These are phyloP conservation scores for Agaricus sinodeliciosus DNA, from an alignment of 768 basidiomycete species.

Conservation along the genomic window DNA sequence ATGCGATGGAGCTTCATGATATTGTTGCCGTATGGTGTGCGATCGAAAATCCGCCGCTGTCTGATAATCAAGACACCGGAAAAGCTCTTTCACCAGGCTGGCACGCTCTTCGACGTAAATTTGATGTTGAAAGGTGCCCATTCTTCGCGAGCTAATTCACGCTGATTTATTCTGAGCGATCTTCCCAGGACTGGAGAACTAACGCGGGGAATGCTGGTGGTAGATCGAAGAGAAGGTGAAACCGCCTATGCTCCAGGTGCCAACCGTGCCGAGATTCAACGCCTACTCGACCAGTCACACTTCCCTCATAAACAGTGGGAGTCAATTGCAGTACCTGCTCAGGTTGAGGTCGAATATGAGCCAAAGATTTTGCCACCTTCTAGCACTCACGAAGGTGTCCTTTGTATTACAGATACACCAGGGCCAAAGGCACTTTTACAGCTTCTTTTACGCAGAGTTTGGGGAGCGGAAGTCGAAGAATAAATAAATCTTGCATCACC, in stretches of 20 bases:
- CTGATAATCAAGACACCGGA: slow-evolving; percentile 12
- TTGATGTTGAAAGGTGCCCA: slow-evolving; percentile 64
- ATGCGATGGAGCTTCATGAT: slow-evolving; percentile 88
- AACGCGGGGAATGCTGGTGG: slow-evolving; percentile 83
- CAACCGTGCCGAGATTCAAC: slow-evolving; percentile 60
- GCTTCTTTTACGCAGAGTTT: slow-evolving; percentile 11
- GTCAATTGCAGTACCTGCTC: slow-evolving; percentile 48
- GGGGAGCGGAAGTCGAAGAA: slow-evolving; percentile 8
- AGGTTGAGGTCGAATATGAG: slow-evolving; percentile 39
- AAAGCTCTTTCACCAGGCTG: slow-evolving; percentile 43
- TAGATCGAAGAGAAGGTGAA: slow-evolving; percentile 65
- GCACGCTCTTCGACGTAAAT: slow-evolving; percentile 42
- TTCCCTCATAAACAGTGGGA: slow-evolving; percentile 32
- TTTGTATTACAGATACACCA: slow-evolving; percentile 56
- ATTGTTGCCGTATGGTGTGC: slow-evolving; percentile 88
- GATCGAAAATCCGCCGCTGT: slow-evolving; percentile 55
- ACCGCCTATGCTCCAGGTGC: slow-evolving; percentile 59
- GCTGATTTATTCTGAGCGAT: not conserved
- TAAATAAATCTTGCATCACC: not conserved
- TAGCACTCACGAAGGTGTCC: slow-evolving; percentile 25
- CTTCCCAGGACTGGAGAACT: slow-evolving; percentile 58
- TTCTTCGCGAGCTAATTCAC: not conserved
- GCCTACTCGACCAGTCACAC: slow-evolving; percentile 34
- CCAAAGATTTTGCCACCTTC: not conserved
- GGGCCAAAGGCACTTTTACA: slow-evolving; percentile 39